Conservation (phyloP, 306 rosid species). For the Lotus japonicus region DNA sequence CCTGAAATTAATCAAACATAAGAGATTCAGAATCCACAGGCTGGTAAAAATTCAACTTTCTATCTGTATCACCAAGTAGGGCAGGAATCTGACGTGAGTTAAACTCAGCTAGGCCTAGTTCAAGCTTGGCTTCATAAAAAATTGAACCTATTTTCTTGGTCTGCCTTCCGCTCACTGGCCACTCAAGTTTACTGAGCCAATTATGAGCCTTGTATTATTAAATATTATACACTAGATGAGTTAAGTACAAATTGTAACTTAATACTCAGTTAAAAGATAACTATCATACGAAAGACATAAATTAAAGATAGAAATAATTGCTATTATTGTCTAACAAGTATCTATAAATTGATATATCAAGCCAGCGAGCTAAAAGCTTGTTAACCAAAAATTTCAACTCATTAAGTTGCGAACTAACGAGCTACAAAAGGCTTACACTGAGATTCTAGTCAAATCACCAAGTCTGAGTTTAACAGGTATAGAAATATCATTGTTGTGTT, state of each 20-base stretch:
- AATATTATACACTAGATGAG: background rate
- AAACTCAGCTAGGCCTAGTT: background rate
- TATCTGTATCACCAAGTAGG: background rate
- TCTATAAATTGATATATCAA: background rate
- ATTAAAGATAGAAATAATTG: background rate
- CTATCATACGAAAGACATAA: no score
- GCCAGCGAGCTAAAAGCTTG: background rate
- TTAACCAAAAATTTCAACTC: background rate
- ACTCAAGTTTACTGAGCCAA: background rate
- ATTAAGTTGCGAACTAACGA: background rate
- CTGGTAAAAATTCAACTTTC: constrained; percentile 1
- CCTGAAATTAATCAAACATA: constrained; percentile 52
- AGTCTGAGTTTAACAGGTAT: background rate
- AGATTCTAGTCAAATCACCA: background rate
- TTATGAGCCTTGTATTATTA: background rate
- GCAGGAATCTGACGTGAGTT: background rate
- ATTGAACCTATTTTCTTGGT: background rate
- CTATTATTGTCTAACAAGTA: background rate
- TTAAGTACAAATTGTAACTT: background rate
- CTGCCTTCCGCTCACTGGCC: background rate
- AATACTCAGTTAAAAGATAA: no score
- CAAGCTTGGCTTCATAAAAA: background rate
- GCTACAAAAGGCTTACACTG: background rate
- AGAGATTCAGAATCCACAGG: constrained; percentile 15
- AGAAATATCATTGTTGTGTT: background rate